Evolutionary conservation across 2,329 filamentous ascomycete species (phyloP).

Genomic region (Aspergillus alliaceus): DNA sequence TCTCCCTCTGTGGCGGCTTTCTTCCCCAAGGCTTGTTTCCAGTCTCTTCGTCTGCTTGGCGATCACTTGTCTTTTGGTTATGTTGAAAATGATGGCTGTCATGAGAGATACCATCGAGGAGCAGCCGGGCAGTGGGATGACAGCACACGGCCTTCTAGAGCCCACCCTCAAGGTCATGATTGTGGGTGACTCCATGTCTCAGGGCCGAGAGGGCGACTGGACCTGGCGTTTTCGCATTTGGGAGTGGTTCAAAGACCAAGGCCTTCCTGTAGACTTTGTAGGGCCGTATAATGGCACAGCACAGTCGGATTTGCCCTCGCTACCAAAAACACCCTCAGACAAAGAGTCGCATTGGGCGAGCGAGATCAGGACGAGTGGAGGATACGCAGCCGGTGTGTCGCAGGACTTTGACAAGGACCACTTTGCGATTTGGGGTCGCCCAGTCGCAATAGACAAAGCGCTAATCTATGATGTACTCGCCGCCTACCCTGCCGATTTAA

Average conservation of each 20-base stretch:
- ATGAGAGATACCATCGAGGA: neutral
- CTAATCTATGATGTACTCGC: neutral
- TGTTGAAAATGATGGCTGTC: neutral
- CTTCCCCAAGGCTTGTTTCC: neutral
- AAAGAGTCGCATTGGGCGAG: neutral
- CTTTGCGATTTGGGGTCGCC: conserved; percentile 7
- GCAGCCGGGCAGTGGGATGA: neutral
- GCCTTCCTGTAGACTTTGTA: neutral
- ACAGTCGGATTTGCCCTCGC: neutral
- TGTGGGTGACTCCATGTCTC: conserved; percentile 7
- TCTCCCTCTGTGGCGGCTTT: neutral
- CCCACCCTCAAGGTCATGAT: neutral
- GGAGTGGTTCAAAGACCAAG: conserved; percentile 3
- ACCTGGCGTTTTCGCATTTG: conserved; percentile 8
- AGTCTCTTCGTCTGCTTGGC: neutral
- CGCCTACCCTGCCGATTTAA: neutral
- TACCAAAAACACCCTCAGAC: neutral
- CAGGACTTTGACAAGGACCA: neutral
- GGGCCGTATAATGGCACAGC: conserved; percentile 5
- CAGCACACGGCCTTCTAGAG: neutral
- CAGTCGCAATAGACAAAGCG: neutral
- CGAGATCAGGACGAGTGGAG: neutral
- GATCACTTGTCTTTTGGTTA: neutral
- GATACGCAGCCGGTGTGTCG: neutral
- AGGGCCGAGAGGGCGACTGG: conserved; percentile 5